Base-by-base conservation (phyloP, 169 alveolate genomes). In the Eimeria necatrix region DNA sequence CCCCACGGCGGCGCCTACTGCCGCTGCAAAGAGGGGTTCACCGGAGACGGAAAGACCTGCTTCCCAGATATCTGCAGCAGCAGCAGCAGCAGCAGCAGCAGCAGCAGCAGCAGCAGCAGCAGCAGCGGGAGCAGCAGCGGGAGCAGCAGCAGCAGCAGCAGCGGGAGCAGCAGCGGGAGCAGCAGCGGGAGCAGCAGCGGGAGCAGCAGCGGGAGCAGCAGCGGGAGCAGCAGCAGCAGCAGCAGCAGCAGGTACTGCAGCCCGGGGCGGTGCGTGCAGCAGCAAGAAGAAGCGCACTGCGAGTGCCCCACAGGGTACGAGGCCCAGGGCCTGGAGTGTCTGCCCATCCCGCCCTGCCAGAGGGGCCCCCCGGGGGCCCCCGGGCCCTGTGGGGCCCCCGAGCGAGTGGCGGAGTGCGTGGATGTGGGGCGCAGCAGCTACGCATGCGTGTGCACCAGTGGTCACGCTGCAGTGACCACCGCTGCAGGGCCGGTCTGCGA, bases 1-100 rank as follows among this genome's bases (percentile, higher is more conserved):
- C 52, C 5, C 5, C 83, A 71, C 18, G 83, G 83, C 12, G 83
- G 83, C 26, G 83, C 22, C 12, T 32, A 71, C 83, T 71, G 83
- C 52, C 10, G 22, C 46, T 71, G 83, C 52, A 71, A 26, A 6
- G 18, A 26, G 20, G 83, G 83, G 22, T 8, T 24, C 46, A n/a
- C 4, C 5, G 83, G 52, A 9, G 22, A 32, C 52, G 83, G 83
- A 4, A 32, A 4, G 26, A 22, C 7, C 83, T 71, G 83, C 52
- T 32, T 24, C 52, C 18, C 18, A 22, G 83, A 71, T 6, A 71
- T n/a, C 52, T 71, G 83, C 52, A 8, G 12, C 74, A 8, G 4
- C 5, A 56, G 20, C 64, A n/a, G n/a, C n/a, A n/a, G n/a, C n/a
- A n/a, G 20, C 64, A 8, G 64, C 14, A n/a, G n/a, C n/a, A n/a